Evolutionary conservation across 2,329 filamentous ascomycete species (phyloP), one percentile per base, ranked within the genome.

Genomic region (Nemania abortiva): DNA sequence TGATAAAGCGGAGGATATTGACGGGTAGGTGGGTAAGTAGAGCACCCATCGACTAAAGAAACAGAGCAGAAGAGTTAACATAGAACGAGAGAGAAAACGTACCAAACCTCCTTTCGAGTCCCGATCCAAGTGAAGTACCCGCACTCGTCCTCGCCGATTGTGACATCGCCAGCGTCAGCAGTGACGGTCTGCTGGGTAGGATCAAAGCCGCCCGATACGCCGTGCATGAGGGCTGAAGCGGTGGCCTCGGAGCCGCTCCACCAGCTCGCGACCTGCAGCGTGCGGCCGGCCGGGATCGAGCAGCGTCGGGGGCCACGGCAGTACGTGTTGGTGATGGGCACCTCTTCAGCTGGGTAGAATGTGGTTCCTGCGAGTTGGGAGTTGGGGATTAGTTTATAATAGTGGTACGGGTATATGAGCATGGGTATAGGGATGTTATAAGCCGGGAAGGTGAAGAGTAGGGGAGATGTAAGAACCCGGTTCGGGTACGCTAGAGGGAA

Each of bases 71-170:
- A 20, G 9, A 59, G 39, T 15, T 0, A 53, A 42, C 10, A 39
- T 29, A 37, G 13, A 27, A 42, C 42, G 4, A 29, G 18, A 1
- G 3, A 29, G 10, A 11, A 29, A 47, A 56, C 65, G 24, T 47
- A 67, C 68, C 68, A 70, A 18, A 68, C 57, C 1, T n/a, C n/a
- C 29, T 62, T 64, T 49, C 45, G n/a, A 2, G 60, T 64, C 27
- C 68, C 68, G 11, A 70, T 52, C 59, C 61, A 70, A 1, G 68
- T 67, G 34, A 70, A 70, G 47, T 70, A 70, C 13, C 68, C 68
- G 29, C 68, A 70, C 50, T 70, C 58, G 34, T 52, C 52, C n/a
- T 64, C 42, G 0, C 29, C 60, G 27, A 70, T 42, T 6, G 45
- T 47, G 22, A 68, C 34, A 7, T 57, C 24, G 11, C 60, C 60